Base-by-base conservation (phyloP, 1,284 basidiomycete genomes). In the Ganoderma lucidum region DNA sequence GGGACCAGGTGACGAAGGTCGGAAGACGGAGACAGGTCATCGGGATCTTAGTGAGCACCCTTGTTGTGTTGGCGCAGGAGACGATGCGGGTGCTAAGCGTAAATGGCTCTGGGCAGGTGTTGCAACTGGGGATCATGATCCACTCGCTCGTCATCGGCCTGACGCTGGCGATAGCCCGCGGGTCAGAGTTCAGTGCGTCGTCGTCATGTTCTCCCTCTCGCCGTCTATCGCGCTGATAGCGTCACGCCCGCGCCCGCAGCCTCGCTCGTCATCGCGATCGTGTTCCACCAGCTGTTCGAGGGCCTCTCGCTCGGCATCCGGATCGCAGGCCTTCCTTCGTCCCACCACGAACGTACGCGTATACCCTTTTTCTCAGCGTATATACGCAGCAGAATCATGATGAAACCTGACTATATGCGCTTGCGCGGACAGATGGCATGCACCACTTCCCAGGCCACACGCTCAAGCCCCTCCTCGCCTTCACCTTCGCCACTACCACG, bases 241-340 rank as follows among this genome's bases (percentile, higher is more conserved):
- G 23, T 23, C 23, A 23, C 23, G 23, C 23, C 23, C 23, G 6
- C 10, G 4, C 23, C 35, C 41, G 19, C 71, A 93, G 91, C 90
- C 2, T 90, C 92, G 0, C 85, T 94, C 8, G 84, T 92, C 6
- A 87, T 89, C 14, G 93, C 93, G 0, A 88, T 94, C 48, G 81
- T 88, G 62, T 94, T 94, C 77, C 93, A 94, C 76, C 93, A 94
- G 75, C 81, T 94, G 10, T 94, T 94, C 74, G 93, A 94, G 76
- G 93, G 93, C 0, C 83, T 94, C 9, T 93, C 92, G 0, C 84
- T 94, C 30, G 93, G 93, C 4, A 92, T 93, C 64, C 86, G 93
- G 23, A 93, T 94, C 74, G 88, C 93, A 2, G 84, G 85, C 0
- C 82, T 94, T 4, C 90, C 90, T 0, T 80, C 84, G 0, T 67